Evolutionary conservation across 495 filamentous ascomycete species (phyloP), one percentile per base, ranked within the genome.

Genomic region (Diplogelasinospora grovesii): DNA sequence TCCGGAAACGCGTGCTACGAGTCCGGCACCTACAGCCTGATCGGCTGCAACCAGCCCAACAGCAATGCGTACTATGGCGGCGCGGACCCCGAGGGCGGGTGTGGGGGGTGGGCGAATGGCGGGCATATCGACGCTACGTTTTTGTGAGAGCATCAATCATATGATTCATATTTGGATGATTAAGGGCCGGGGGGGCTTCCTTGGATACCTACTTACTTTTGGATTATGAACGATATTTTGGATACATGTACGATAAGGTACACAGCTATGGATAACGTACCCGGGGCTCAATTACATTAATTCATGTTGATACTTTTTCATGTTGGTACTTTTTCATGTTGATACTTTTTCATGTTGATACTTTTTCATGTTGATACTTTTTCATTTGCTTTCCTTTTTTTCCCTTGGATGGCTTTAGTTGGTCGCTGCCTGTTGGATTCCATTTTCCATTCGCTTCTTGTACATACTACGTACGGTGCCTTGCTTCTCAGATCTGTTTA

Each of bases 41-140:
- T 49, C 27, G 49, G 49, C 15, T 53, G 49, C 31, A 42, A 3
- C 7, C 36, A 40, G 30, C 26, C 26, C 20, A 39, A 46, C 20
- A 34, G 28, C 18, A 36, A 34, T 23, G 35, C 43, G 5, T 31
- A 23, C 10, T 29, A 38, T 20, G 35, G 25, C 16, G 26, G 29
- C 5, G 26, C 28, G 8, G 18, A 46, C 19, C 43, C 43, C 11
- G 21, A 20, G 9, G 43, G 43, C 16, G 43, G 43, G 7, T 46
- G 43, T 16, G 14, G 13, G n/a, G 43, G 43, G 2, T 46, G 43
- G 43, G 8, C 11, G 8, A 46, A 40, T 28, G 36, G 36, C 22
- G 43, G 43, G 11, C 36, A 27, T 13, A 33, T 46, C 14, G 36
- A 32, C 21, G 36, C 30, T 18, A 14, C 24, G 4, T 45, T 28